Conservation (phyloP, 345 rosid species). For the Anastatica hierochuntica region DNA sequence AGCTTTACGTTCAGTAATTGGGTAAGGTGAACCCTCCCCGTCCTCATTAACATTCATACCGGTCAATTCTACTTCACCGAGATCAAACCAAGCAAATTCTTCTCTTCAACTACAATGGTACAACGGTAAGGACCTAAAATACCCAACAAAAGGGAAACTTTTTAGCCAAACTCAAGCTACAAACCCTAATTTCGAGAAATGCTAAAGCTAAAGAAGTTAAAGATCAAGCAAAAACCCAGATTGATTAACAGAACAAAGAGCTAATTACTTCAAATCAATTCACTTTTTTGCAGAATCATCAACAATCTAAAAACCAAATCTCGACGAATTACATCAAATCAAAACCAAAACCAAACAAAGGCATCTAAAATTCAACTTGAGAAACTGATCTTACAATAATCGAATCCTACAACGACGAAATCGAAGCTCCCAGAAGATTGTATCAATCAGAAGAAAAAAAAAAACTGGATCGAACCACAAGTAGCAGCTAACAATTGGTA, state of each 20-base stretch:
- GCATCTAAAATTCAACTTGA: not conserved
- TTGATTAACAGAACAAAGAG: not conserved
- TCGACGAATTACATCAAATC: not conserved
- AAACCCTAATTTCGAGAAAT: conserved; percentile 32
- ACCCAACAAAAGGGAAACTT: not conserved
- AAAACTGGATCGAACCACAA: conserved; percentile 13
- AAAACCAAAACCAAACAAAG: not conserved
- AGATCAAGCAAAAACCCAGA: not conserved
- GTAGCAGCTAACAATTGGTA: conserved; percentile 3
- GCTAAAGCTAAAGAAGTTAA: not conserved
- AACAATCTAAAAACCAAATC: conserved; percentile 8
- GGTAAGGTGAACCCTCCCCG: conserved; percentile 30
- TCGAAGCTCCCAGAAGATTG: conserved; percentile 3
- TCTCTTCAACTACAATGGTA: not conserved
- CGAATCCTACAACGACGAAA: not conserved
- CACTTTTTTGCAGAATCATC: not conserved
- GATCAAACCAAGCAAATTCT: conserved; percentile 15
- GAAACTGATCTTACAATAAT: conserved; percentile 1
- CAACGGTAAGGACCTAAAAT: not conserved
- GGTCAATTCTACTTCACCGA: conserved; percentile 33
- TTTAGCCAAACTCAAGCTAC: not conserved
- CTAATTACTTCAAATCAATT: not conserved
- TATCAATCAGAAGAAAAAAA: not conserved
- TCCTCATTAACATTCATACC: conserved; percentile 44
- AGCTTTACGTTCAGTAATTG: conserved; percentile 16